Percentiles rank a stretch among this genome's conserved stretches.
phyloP scores from a whole-genome alignment of 108 stramenopile species.

The Conticribra weissflogii region DNA sequence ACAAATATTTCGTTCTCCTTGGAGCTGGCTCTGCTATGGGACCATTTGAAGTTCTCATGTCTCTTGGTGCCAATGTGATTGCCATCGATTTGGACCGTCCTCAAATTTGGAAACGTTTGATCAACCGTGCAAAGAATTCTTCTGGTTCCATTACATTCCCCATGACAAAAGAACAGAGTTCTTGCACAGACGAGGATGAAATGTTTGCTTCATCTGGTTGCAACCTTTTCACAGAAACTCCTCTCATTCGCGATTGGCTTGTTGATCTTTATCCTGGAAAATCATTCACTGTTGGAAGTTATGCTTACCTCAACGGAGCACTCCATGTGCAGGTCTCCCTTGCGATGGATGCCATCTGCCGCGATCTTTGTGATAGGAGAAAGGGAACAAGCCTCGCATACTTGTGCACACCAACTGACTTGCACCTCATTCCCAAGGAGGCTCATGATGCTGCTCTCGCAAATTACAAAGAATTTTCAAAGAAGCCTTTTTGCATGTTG shows the following conservation, averaged over 20 bases:
- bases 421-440: constrained; percentile 93
- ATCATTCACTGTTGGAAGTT: constrained; percentile 89
- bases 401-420: constrained; percentile 98
- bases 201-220: constrained; percentile 83
- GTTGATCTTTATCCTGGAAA: constrained; percentile 83
- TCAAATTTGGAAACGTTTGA: constrained; percentile 90
- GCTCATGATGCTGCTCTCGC: constrained; percentile 80
- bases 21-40: constrained; percentile 99
- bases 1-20: constrained; percentile 93
- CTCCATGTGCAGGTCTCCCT: constrained; percentile 96
- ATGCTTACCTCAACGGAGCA: constrained; percentile 96
- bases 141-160: constrained; percentile 95
- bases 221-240: constrained; percentile 94
- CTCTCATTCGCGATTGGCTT: constrained; percentile 95
- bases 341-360: constrained; percentile 94
- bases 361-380: constrained; percentile 81
- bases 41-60: constrained; percentile 91
- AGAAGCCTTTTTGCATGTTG: constrained; percentile 71
- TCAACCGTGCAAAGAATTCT: constrained; percentile 78
- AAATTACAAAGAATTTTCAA: constrained; percentile 72
- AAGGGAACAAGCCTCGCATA: constrained; percentile 89
- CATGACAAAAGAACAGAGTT: constrained; percentile 65
- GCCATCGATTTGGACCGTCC: constrained; percentile 95
- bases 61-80: constrained; percentile 94
- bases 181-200: constrained; percentile 65